A percentile compares a stretch with the other conserved stretches of the same genome.
phyloP scores from a whole-genome alignment of 345 rosid genomes.

The Noccaea caerulescens region DNA sequence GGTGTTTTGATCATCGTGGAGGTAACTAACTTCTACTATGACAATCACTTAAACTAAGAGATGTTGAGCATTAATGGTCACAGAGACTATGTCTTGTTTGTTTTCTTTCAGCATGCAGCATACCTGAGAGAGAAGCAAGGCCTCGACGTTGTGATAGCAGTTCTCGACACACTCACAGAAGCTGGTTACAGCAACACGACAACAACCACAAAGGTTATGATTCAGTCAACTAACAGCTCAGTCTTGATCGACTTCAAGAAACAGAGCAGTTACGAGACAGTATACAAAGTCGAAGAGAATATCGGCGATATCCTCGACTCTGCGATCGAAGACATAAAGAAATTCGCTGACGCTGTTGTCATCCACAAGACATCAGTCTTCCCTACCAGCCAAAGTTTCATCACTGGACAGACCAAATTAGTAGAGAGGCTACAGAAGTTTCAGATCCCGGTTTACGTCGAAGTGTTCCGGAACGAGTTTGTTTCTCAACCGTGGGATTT shows the following conservation, averaged over 20 bases:
- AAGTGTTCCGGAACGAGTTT: constrained; percentile 77
- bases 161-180: constrained; percentile 55
- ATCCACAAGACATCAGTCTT: constrained; percentile 62
- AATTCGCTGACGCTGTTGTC: constrained; percentile 74
- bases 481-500: constrained; percentile 93
- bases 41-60: constrained; percentile 6
- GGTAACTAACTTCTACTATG: constrained; percentile 47
- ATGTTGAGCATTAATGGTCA: constrained; percentile 6
- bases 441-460: constrained; percentile 67
- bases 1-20: constrained; percentile 84
- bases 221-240: constrained; percentile 79
- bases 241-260: constrained; percentile 69
- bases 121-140: constrained; percentile 68
- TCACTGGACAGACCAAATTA: constrained; percentile 50
- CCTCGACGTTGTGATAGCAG: constrained; percentile 53
- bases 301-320: constrained; percentile 56
- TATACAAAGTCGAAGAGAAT: constrained; percentile 64
- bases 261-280: constrained; percentile 55
- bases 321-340: constrained; percentile 63
- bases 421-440: constrained; percentile 54
- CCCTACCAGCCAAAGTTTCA: constrained; percentile 43
- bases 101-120: constrained; percentile 65
- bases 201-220: constrained; percentile 61
- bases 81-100: constrained; percentile 28
- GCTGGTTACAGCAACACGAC: constrained; percentile 63